Base-by-base conservation (phyloP, 306 rosid genomes). In the Sesbania bispinosa region DNA sequence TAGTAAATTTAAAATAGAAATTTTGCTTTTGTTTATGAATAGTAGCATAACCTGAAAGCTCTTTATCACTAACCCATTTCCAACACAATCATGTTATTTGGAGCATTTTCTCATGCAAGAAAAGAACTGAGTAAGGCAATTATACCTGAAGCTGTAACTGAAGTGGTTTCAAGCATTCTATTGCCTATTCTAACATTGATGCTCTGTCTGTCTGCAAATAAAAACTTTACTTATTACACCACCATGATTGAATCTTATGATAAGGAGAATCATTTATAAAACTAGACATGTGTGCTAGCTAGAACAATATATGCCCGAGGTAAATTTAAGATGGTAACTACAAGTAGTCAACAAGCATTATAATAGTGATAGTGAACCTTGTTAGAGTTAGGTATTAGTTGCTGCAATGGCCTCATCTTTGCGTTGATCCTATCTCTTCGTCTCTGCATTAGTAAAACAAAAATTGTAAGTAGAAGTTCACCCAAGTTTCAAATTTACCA, bases 381-480 rank as follows among this genome's bases (percentile, higher is more conserved):
- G 83, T 86, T 92, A 47, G 90, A 76, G 77, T 89, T 90, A 21
- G 98, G 98, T 83, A 92, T 88, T 48, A 92, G 92, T 88, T 92
- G 89, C 78, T 92, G 96, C 85, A 92, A 69, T 23, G 92, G 84
- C 73, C 24, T 89, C 95, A 92, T 89, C 84, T 85, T 92, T 86
- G 89, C 98, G 23, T 89, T 89, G 82, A 92, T 92, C 84, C 95
- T 87, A 72, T 92, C 98, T 88, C 98, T 86, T 62, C 98, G 75
- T 80, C 83, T 89, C 98, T 89, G 83, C 79, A 81, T 32, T 19
- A 47, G 41, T 16, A 53, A 55, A 77, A 53, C 2, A 84, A 61
- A 3, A 18, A 1, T 32, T 4, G n/a, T 14, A 42, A 32, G 5
- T 1, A 29, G 4, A 60, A 27, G 30, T 29, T 35, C 19, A 18